A percentile compares a stretch with the other conserved stretches of the same genome.
These are phyloP conservation scores for Nannochloropsis oceanica DNA, from an alignment of 108 stramenopile genomes.

Conservation along the genomic window DNA sequence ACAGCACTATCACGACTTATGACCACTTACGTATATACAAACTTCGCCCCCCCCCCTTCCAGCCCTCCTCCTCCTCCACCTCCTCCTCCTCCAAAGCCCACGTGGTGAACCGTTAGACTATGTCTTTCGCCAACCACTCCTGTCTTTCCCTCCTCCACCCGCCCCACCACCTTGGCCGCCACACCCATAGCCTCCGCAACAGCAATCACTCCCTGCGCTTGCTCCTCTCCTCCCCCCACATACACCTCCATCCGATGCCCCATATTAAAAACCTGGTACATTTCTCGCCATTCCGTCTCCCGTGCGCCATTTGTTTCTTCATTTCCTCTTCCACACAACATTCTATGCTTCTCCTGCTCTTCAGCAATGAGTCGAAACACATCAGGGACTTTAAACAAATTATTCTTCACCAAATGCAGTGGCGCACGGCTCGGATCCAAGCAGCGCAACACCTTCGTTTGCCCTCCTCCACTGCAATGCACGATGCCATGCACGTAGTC, in stretches of 20 bases:
- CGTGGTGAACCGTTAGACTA: background rate
- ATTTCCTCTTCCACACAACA: background rate
- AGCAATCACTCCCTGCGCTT: background rate
- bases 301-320: background rate
- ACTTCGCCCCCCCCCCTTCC: background rate
- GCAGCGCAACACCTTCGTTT: slow-evolving; percentile 9
- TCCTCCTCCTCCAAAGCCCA: background rate
- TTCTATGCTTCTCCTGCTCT: background rate
- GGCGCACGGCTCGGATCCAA: background rate
- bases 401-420: slow-evolving; percentile 2
- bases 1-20: too few species aligned
- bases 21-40: background rate
- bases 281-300: background rate
- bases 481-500: background rate
- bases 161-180: slow-evolving; percentile 3
- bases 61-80: background rate
- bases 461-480: slow-evolving; percentile 6
- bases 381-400: background rate
- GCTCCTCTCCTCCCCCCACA: background rate
- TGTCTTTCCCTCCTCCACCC: slow-evolving; percentile 1
- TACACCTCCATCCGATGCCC: slow-evolving; percentile 12
- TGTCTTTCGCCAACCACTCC: background rate
- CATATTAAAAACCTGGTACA: slow-evolving; percentile 17
- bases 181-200: background rate
- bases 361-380: background rate